Percentiles rank a stretch among this genome's conserved stretches.
phyloP scores from a whole-genome alignment of 441 rosid genomes.

The Gossypium gossypioides region DNA sequence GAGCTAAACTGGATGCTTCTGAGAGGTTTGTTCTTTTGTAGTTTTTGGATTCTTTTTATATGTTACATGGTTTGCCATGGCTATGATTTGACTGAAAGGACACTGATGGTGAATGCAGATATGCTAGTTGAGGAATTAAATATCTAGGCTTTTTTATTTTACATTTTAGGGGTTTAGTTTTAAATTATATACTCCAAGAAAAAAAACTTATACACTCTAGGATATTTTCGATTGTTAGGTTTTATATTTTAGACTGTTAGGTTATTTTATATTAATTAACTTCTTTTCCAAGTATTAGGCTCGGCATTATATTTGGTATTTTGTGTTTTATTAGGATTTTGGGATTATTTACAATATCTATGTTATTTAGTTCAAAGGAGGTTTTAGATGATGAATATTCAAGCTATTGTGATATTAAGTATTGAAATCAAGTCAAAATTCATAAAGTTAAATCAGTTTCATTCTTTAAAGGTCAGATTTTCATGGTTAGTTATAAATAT shows the following conservation, averaged over 20 bases:
- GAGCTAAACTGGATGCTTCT: slow-evolving; percentile 64
- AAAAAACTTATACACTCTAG: not conserved
- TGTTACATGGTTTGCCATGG: not conserved
- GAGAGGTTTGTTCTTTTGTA: slow-evolving; percentile 47
- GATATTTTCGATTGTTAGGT: not conserved
- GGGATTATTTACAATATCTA: not conserved
- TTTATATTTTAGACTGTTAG: not conserved
- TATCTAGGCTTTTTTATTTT: not conserved
- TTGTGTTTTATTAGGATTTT: not conserved
- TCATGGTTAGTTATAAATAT: not conserved
- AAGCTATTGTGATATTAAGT: not conserved
- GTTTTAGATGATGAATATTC: not conserved
- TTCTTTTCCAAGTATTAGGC: not conserved
- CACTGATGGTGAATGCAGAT: not conserved
- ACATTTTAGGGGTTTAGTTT: not conserved
- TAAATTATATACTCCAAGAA: not conserved
- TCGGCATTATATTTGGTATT: not conserved
- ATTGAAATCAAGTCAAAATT: not conserved
- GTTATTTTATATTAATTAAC: not conserved
- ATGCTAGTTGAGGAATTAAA: not conserved
- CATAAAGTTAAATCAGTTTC: not conserved
- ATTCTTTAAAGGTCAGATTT: not conserved
- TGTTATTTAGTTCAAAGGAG: not conserved
- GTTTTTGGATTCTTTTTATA: slow-evolving; percentile 6
- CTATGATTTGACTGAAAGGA: not conserved